Evolutionary conservation across 352 stramenopile species (phyloP).

Genomic region (Saprolegnia parasitica): DNA sequence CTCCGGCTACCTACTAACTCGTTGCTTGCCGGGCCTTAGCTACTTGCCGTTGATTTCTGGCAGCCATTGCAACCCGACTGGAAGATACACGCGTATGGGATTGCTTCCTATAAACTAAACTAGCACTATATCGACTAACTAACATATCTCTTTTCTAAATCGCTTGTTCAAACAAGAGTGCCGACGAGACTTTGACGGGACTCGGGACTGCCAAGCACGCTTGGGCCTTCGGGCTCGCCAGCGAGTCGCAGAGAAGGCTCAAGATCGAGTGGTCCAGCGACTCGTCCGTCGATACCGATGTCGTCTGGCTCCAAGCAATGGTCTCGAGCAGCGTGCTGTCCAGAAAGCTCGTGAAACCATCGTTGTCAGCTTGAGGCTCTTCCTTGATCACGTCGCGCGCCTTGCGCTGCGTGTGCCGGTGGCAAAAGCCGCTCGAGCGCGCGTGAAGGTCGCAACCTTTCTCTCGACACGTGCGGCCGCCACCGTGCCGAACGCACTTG

Average conservation of each 20-base stretch:
- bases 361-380: background rate
- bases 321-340: background rate
- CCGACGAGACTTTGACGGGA: background rate
- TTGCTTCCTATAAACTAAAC: too few species aligned
- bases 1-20: too few species aligned
- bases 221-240: background rate
- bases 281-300: background rate
- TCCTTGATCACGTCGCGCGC: background rate
- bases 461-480: slow-evolving; percentile 59
- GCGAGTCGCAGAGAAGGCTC: background rate
- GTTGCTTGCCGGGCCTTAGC: too few species aligned
- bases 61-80: too few species aligned
- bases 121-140: too few species aligned
- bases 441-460: slow-evolving; percentile 70
- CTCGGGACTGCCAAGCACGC: background rate
- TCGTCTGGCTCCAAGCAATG: too few species aligned
- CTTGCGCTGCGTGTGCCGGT: slow-evolving; percentile 56
- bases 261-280: background rate
- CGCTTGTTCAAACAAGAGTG: background rate
- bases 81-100: too few species aligned
- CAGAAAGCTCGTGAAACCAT: background rate
- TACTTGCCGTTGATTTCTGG: too few species aligned
- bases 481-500: slow-evolving; percentile 69
- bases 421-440: slow-evolving; percentile 58
- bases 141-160: background rate